Base-by-base conservation (phyloP, 257 asterid genomes). In the Nicotiana benthamiana region DNA sequence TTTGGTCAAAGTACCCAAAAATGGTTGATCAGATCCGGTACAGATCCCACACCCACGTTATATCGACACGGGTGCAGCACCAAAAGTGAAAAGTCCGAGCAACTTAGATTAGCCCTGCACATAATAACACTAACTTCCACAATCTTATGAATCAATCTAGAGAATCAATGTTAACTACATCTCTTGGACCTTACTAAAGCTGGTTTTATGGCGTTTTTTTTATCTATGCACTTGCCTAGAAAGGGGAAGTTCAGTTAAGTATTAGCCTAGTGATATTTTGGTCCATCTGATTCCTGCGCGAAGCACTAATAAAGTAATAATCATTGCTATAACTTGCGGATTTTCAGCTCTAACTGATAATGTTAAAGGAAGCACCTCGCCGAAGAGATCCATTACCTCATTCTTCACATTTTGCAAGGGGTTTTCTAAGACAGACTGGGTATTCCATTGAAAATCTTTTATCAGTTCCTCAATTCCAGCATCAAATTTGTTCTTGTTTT, bases 391-490 rank as follows among this genome's bases (percentile, higher is more conserved):
- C 4, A n/a, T 10, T 28, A 51, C 40, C 22, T 46, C 28, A 51
- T 72, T 79, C 24, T 59, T 78, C 30, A 30, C 75, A 79, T 30
- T 81, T 22, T 57, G 70, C 34, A 54, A 30, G 11, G 80, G 82
- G 22, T 15, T 65, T 48, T 36, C 85, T 32, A 51, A 12, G 9
- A 64, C 52, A 12, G 83, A 67, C 27, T 68, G 83, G 1, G 70
- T 64, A 34, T 64, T 81, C 85, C 85, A 81, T 52, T 68, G 87
- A 62, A 81, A 86, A 80, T 84, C 89, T 80, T 79, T 79, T 30
- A 86, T 82, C 18, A 86, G 62, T 75, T 86, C 87, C 65, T 86
- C 87, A 75, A 86, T 86, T 52, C 89, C 89, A 22, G 89, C 81
- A 57, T 86, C 89, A 24, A 83, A 82, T 79, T 75, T 84, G 83